phyloP scores from a whole-genome alignment of 257 asterid genomes.

The Gentiana macrophylla region DNA sequence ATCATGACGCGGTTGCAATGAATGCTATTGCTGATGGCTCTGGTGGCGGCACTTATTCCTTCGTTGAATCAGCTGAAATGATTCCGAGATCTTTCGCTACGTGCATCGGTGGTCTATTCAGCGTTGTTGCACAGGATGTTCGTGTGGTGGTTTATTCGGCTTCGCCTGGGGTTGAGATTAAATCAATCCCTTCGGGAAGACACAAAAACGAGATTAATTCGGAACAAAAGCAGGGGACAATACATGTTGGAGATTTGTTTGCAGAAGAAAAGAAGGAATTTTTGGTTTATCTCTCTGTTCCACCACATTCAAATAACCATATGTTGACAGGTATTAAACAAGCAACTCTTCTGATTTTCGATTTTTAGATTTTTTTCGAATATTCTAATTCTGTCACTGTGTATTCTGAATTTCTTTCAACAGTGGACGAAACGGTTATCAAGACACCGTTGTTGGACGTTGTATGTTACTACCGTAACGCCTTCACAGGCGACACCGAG shows the following conservation, averaged over 20 bases:
- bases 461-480: background rate
- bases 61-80: constrained; percentile 25
- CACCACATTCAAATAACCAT: background rate
- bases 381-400: background rate
- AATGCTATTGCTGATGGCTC: constrained; percentile 35
- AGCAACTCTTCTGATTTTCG: too few relatives aligned
- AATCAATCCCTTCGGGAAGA: constrained; percentile 18
- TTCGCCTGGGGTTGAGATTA: constrained; percentile 24
- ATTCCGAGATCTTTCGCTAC: constrained; percentile 38
- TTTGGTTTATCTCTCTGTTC: constrained; percentile 6
- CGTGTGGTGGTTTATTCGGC: constrained; percentile 16
- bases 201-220: constrained; percentile 3
- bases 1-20: constrained; percentile 18
- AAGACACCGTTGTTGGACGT: background rate
- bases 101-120: constrained; percentile 38
- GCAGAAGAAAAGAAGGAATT: constrained; percentile 16
- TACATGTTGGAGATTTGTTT: constrained; percentile 10
- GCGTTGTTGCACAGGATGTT: constrained; percentile 30
- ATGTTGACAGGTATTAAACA: too few relatives aligned
- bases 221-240: background rate
- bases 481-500: constrained; percentile 11
- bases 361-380: too few relatives aligned
- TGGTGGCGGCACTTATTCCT: constrained; percentile 35
- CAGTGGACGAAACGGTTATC: background rate
- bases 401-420: background rate